Evolutionary conservation across 805 yeast genomes (phyloP), one percentile per base, ranked within the genome.

Genomic region (Cyberlindnera veronae): DNA sequence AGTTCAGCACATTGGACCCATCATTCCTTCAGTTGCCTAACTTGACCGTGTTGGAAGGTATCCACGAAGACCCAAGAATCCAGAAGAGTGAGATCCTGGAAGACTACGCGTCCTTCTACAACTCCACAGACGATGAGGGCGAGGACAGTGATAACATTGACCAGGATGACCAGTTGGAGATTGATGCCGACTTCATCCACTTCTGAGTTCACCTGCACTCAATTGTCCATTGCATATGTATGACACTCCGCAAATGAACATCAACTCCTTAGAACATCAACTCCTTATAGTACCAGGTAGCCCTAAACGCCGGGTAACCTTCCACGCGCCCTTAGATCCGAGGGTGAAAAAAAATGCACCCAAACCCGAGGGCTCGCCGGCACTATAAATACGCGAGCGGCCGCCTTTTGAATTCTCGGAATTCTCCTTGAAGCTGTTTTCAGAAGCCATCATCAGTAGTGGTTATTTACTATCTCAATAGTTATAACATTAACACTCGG

Each of bases 391-490:
- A 33, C 41, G 32, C 27, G 37, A 12, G 17, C 40, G 46, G 56
- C 59, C 66, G 62, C 49, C 38, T 29, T 22, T 24, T 3, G 20
- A 14, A 20, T 37, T 39, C 29, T 36, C 18, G n/a, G 38, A 35
- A 35, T 39, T 32, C 38, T 27, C 41, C 35, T 24, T 12, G 27
- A 31, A 5, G 22, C 14, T 61, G 58, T 54, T 53, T 63, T 47
- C 52, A 57, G 55, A 55, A 57, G 44, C 52, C 50, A 74, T 69
- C 85, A 79, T 79, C 83, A 77, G 86, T 79, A 79, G 86, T 77
- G 85, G 85, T 78, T 79, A 78, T 79, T 41, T 42, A 77, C 85
- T 79, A 79, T 75, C 76, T 73, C 78, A 57, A 67, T 63, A 57
- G 63, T 72, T 79, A 78, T 77, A 76, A 74, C 77, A 67, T 61